These are phyloP conservation scores for Castanea crenata DNA, from an alignment of 306 rosid genomes.

Conservation along the genomic window DNA sequence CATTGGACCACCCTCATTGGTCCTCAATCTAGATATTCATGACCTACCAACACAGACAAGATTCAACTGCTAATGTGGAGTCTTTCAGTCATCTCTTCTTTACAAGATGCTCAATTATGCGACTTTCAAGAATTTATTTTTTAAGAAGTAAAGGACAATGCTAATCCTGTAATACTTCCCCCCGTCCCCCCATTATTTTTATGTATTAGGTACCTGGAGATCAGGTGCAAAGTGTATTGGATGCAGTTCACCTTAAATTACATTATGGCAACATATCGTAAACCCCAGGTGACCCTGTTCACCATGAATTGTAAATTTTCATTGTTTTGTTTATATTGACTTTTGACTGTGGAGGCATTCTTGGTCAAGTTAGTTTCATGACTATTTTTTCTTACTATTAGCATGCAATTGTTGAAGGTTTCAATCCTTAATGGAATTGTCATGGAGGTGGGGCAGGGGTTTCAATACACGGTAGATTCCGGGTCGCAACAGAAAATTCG, in stretches of 20 bases:
- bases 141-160: no score
- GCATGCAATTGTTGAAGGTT: slow-evolving; percentile 53
- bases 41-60: no score
- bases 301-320: neutral
- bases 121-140: no score
- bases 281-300: slow-evolving; percentile 70
- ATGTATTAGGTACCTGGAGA: slow-evolving; percentile 70
- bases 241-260: slow-evolving; percentile 66
- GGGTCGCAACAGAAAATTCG: slow-evolving; percentile 86
- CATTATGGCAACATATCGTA: slow-evolving; percentile 82
- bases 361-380: slow-evolving; percentile 13
- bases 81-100: no score
- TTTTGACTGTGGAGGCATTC: neutral
- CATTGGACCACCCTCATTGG: slow-evolving; percentile 1
- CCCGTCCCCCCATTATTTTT: neutral
- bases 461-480: slow-evolving; percentile 86
- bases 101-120: no score
- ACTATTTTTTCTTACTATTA: slow-evolving; percentile 12
- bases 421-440: slow-evolving; percentile 89
- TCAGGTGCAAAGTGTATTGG: slow-evolving; percentile 52
- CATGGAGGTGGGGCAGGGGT: slow-evolving; percentile 97
- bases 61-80: no score
- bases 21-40: neutral
- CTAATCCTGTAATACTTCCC: no score
- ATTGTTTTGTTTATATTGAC: neutral